Conservation (phyloP, 257 asterid species). For the Nicotiana obtusifolia region DNA sequence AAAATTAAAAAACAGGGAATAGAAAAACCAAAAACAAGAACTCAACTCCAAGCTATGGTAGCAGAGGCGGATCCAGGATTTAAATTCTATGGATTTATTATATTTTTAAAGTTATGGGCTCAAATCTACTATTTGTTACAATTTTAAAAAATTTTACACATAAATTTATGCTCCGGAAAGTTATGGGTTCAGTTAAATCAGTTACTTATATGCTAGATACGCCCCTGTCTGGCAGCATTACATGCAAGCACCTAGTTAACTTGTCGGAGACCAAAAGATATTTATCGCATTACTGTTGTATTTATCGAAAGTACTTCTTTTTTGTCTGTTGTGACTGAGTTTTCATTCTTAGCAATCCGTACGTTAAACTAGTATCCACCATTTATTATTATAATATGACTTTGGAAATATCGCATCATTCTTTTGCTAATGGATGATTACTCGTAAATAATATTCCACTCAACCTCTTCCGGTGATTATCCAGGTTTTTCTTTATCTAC, state of each 20-base stretch:
- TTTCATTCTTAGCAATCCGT: neutral
- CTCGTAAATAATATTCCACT: neutral
- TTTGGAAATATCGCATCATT: neutral
- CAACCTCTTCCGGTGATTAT: neutral
- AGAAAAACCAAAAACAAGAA: neutral
- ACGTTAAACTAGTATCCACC: neutral
- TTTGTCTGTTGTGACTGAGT: neutral
- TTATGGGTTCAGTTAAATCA: too few relatives aligned
- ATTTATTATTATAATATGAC: neutral
- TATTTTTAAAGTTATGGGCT: too few relatives aligned
- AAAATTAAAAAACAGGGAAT: neutral
- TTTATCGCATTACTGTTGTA: neutral
- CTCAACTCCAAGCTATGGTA: neutral
- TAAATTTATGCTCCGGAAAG: too few relatives aligned
- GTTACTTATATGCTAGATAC: too few relatives aligned
- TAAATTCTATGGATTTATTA: too few relatives aligned
- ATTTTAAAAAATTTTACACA: too few relatives aligned
- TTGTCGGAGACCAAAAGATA: neutral
- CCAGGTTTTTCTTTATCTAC: neutral
- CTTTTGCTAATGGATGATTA: neutral
- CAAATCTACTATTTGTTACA: too few relatives aligned
- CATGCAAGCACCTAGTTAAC: conserved; percentile 7
- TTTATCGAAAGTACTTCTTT: neutral
- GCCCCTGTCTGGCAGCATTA: too few relatives aligned
- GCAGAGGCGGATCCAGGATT: too few relatives aligned